Percentiles rank a stretch among this genome's conserved stretches.
These are phyloP conservation scores for Raphanus hybrid DNA, from an alignment of 441 rosid species.

Conservation along the genomic window DNA sequence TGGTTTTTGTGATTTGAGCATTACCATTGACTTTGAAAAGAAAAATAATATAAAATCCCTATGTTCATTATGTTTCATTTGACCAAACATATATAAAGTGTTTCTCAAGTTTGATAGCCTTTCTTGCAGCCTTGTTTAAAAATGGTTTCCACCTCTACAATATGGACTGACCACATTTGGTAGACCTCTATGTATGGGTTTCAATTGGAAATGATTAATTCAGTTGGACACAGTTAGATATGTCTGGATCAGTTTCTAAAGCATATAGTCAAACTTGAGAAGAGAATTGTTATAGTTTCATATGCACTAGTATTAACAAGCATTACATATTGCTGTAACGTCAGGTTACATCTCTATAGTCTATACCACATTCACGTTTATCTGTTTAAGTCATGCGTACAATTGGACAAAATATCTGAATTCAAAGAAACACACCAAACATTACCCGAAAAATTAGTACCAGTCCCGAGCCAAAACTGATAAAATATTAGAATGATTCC, in stretches of 20 bases:
- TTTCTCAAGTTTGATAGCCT: slow-evolving; percentile 4
- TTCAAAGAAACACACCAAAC: too few relatives aligned
- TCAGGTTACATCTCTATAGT: slow-evolving; percentile 11
- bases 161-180: background rate
- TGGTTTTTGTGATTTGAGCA: slow-evolving; percentile 15
- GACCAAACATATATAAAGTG: background rate
- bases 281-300: background rate
- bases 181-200: background rate
- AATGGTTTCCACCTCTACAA: background rate
- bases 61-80: slow-evolving; percentile 9
- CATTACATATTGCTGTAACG: background rate
- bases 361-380: background rate
- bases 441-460: too few relatives aligned
- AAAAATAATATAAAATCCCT: background rate
- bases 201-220: background rate
- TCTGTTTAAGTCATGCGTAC: too few relatives aligned
- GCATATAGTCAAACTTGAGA: background rate
- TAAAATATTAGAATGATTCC: too few relatives aligned
- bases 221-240: background rate
- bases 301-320: slow-evolving; percentile 4
- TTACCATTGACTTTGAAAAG: slow-evolving; percentile 32
- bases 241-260: background rate
- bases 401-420: too few relatives aligned
- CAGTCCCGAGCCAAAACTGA: too few relatives aligned
- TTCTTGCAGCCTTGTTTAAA: slow-evolving; percentile 4